phyloP scores from a whole-genome alignment of 2,329 filamentous ascomycete species.

The Pseudogymnoascus sp. region DNA sequence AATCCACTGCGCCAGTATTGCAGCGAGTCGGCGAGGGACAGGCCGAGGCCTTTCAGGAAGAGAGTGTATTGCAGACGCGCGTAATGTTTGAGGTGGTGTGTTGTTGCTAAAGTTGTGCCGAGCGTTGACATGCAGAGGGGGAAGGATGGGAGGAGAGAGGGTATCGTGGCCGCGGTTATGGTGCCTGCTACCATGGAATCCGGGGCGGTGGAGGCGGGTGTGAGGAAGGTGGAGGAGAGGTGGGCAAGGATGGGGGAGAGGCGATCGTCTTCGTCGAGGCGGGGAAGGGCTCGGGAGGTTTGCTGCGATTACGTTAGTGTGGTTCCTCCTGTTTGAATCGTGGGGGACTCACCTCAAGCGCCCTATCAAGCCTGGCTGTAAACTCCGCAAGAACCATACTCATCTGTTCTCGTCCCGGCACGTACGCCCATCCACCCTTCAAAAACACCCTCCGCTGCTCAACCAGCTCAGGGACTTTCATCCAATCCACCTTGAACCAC shows the following conservation, averaged over 20 bases:
- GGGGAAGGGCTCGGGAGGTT: constrained; percentile 81
- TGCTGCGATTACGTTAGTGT: constrained; percentile 41
- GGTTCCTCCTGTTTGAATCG: background rate
- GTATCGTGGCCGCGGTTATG: constrained; percentile 71
- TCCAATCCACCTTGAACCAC: constrained; percentile 98
- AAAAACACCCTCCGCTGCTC: constrained; percentile 71
- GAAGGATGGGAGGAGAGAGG: constrained; percentile 72
- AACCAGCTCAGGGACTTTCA: constrained; percentile 81
- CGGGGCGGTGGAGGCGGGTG: constrained; percentile 76
- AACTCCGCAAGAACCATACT: constrained; percentile 90
- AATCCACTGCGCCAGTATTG: constrained; percentile 87
- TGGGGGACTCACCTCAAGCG: constrained; percentile 59
- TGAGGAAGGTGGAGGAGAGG: constrained; percentile 91
- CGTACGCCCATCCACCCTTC: constrained; percentile 77
- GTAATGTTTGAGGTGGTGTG: constrained; percentile 86
- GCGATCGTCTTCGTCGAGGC: constrained; percentile 86
- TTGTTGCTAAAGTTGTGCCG: constrained; percentile 75
- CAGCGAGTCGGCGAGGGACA: constrained; percentile 85
- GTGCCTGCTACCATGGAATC: constrained; percentile 53
- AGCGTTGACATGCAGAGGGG: constrained; percentile 91
- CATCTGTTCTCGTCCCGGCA: constrained; percentile 76
- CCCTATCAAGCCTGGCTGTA: constrained; percentile 65
- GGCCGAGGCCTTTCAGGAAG: constrained; percentile 91
- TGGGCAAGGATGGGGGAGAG: constrained; percentile 68
- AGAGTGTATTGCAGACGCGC: constrained; percentile 90